Evolutionary conservation across 164 flowering plant genomes (phyloP), one percentile per base, ranked within the genome.

Genomic region (Cinnamomum chago): DNA sequence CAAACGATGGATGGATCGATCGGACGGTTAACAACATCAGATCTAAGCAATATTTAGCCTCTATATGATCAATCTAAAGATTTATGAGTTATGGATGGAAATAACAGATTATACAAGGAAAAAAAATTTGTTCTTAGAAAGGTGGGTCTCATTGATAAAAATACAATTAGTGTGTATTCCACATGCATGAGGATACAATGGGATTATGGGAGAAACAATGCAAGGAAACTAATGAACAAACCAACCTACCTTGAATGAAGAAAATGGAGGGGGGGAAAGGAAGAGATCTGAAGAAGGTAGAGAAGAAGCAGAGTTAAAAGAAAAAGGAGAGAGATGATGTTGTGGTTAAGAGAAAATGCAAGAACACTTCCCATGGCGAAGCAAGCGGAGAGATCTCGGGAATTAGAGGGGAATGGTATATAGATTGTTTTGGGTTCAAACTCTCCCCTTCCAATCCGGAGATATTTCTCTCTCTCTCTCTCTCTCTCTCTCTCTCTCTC

Each of bases 361-460:
- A 64, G 67, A 64, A 64, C 67, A 64, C 6, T 64, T 64, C 67
- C n/a, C 67, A 64, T 64, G 67, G 67, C 28, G 28, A 24, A 24
- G 28, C n/a, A 1, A 64, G 27, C 12, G 67, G 67, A 55, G 60
- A 55, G 47, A 40, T 40, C 47, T 40, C 9, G 10, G 11, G 47
- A 40, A 40, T 9, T 40, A 40, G 47, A 40, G 2, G 47, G 47
- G 47, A 40, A 40, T 40, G 47, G 47, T 40, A 2, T 5, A 1
- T 7, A 0, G 47, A 40, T 40, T 1, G 11, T 40, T 40, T 7
- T 5, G 47, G 47, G 47, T 40, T 40, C 47, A 40, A 40, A 40
- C 11, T 40, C 11, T 40, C 47, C 47, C 47, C 10, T 40, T 9
- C 47, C 11, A 40, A 40, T 55, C 60, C 60, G 60, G 60, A 55